Evolutionary conservation across 2,329 filamentous ascomycete species (phyloP).

Genomic region (Talaromyces sp.): DNA sequence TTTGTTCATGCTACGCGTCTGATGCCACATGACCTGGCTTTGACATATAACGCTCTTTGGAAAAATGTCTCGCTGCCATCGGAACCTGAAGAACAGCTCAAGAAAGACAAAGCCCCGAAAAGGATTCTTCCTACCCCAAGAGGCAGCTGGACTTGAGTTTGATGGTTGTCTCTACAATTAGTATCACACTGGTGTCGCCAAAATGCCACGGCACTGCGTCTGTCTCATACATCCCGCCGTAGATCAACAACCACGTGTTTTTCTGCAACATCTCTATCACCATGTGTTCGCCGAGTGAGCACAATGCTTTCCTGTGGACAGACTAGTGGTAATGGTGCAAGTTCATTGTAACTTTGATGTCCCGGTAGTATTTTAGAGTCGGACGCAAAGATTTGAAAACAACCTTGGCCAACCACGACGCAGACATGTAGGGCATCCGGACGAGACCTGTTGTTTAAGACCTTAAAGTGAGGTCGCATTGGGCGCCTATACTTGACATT

Average conservation of each 20-base stretch:
- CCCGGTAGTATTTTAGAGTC: background rate
- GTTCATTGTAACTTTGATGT: background rate
- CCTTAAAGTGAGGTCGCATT: constrained; percentile 1
- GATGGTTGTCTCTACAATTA: background rate
- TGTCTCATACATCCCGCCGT: constrained; percentile 3
- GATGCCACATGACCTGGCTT: background rate
- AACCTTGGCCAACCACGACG: background rate
- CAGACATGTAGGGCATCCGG: background rate
- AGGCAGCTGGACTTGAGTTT: background rate
- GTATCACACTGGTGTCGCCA: background rate
- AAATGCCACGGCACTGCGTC: background rate
- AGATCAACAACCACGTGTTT: constrained; percentile 10
- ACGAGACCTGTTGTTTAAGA: background rate
- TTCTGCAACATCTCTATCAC: background rate
- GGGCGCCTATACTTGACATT: constrained; percentile 7
- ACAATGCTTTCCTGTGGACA: background rate
- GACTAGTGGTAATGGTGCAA: background rate
- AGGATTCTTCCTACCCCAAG: background rate
- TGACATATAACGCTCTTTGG: background rate
- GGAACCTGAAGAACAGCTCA: background rate
- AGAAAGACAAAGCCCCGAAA: background rate
- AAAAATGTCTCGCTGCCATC: background rate
- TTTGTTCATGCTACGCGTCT: background rate
- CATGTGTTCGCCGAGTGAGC: background rate
- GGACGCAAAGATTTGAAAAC: background rate